A percentile compares a stretch with the other conserved stretches of the same genome.
phyloP scores from a whole-genome alignment of 2,329 filamentous ascomycete genomes.

The Coniochaeta hoffmannii region DNA sequence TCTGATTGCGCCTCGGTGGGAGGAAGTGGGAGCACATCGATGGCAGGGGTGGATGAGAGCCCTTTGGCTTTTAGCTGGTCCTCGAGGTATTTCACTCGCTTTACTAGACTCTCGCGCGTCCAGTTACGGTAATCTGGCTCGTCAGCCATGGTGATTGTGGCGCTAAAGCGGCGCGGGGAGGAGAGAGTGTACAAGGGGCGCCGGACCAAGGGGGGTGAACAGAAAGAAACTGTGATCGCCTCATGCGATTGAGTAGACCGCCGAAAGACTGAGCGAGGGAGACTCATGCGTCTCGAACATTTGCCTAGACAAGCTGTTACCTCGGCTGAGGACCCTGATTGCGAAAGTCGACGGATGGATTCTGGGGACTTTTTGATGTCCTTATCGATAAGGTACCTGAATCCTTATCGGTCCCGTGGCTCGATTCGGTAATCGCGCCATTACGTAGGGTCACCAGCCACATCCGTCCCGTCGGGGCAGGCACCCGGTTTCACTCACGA shows the following conservation, averaged over 20 bases:
- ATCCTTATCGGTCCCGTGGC: neutral
- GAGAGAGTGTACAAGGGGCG: neutral
- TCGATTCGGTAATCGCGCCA: neutral
- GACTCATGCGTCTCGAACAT: neutral
- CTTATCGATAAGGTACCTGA: slow-evolving; percentile 12
- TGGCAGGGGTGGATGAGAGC: neutral
- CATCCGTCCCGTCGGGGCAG: neutral
- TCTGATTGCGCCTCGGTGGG: neutral
- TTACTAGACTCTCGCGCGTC: slow-evolving; percentile 61
- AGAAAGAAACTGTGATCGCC: neutral
- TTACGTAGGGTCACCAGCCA: slow-evolving; percentile 1
- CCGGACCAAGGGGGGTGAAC: neutral
- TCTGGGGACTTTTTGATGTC: slow-evolving; percentile 4
- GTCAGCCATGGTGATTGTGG: slow-evolving; percentile 13
- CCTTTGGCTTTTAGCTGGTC: slow-evolving; percentile 42
- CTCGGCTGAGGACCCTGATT: neutral
- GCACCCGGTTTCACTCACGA: neutral
- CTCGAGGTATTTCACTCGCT: slow-evolving; percentile 62
- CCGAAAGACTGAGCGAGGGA: neutral
- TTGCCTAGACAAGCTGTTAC: neutral
- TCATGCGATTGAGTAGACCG: neutral
- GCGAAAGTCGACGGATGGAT: neutral
- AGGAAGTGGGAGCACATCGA: neutral
- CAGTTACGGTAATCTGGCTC: slow-evolving; percentile 51
- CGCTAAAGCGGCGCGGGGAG: neutral